These are phyloP conservation scores for Lupinus albus DNA, from an alignment of 306 rosid genomes.

Conservation along the genomic window DNA sequence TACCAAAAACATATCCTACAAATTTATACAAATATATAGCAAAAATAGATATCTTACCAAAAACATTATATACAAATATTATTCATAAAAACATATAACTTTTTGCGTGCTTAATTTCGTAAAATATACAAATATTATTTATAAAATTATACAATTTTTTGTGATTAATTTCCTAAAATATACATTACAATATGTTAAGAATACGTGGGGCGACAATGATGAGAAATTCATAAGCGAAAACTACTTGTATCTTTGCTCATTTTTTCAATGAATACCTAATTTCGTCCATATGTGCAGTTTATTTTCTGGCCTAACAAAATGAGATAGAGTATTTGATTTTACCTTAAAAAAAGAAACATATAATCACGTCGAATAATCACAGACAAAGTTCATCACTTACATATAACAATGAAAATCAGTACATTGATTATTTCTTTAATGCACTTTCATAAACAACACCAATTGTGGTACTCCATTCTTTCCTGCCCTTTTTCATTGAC, in stretches of 20 bases:
- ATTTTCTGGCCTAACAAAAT: slow-evolving; percentile 28
- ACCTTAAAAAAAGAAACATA: background rate
- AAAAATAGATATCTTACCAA: no score
- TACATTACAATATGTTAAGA: background rate
- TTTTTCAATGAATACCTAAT: slow-evolving; percentile 21
- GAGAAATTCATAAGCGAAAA: background rate
- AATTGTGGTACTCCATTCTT: background rate
- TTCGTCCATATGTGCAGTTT: background rate
- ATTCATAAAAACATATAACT: background rate
- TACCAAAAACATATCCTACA: no score
- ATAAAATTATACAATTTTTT: no score
- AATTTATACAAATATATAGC: no score
- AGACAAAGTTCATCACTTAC: slow-evolving; percentile 25
- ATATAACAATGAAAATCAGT: background rate
- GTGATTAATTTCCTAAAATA: no score
- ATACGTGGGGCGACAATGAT: slow-evolving; percentile 10
- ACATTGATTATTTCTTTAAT: background rate
- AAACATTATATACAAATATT: background rate
- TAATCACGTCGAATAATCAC: background rate
- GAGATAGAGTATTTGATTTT: background rate
- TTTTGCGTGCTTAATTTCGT: no score
- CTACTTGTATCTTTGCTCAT: background rate
- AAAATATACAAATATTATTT: background rate
- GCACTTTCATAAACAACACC: background rate
- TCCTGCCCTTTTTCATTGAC: background rate